phyloP scores from a whole-genome alignment of 768 basidiomycete genomes.

The Boletus pseudo-olivaceus region DNA sequence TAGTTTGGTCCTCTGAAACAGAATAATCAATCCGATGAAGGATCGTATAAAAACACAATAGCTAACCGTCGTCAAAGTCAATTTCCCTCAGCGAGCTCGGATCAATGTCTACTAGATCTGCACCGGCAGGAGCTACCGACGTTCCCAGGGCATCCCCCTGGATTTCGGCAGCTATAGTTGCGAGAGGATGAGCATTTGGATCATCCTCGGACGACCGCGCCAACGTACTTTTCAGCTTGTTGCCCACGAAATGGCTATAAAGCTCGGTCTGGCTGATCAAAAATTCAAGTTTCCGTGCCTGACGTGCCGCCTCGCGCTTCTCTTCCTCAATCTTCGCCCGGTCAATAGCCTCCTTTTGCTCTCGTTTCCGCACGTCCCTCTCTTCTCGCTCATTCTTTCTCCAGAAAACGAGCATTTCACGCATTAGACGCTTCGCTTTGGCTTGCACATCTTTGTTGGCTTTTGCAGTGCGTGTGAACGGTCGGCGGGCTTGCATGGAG shows the following conservation, averaged over 20 bases:
- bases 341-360: conserved; percentile 91
- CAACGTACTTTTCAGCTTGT: conserved; percentile 82
- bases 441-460: conserved; percentile 78
- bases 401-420: conserved; percentile 97
- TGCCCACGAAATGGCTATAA: conserved; percentile 98
- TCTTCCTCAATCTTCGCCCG: conserved; percentile 88
- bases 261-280: conserved; percentile 98
- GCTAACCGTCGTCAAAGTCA: conserved; percentile 86
- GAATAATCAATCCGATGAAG: background rate
- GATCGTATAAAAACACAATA: background rate
- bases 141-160: conserved; percentile 54
- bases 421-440: conserved; percentile 84
- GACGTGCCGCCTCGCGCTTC: conserved; percentile 87
- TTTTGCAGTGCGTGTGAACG: conserved; percentile 71
- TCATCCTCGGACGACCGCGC: conserved; percentile 11
- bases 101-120: conserved; percentile 55
- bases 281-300: conserved; percentile 96
- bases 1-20: conserved; percentile 76
- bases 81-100: conserved; percentile 60
- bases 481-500: conserved; percentile 74
- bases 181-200: conserved; percentile 11
- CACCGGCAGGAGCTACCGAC: conserved; percentile 50
- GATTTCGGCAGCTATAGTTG: conserved; percentile 62
- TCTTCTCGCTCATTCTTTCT: conserved; percentile 98
- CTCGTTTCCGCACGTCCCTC: conserved; percentile 84